Evolutionary conservation across 192 early-diverging fungal species (phyloP).

Genomic region (Gaertneriomyces sp.): DNA sequence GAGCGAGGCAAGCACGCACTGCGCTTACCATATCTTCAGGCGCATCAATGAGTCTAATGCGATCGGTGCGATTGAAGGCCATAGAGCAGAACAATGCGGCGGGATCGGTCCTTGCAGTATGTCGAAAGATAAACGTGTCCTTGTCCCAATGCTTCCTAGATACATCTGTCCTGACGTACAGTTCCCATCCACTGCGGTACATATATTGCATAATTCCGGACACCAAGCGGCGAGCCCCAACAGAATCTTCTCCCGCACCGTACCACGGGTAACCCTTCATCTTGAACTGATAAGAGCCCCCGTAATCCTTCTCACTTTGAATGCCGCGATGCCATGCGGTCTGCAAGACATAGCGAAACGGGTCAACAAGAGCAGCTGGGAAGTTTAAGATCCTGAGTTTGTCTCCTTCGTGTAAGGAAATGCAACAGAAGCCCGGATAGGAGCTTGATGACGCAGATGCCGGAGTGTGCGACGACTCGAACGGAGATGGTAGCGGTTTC

Average conservation of each 20-base stretch:
- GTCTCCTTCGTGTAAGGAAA: slow-evolving; percentile 12
- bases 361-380: neutral
- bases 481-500: no score
- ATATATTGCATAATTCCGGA: slow-evolving; percentile 10
- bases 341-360: neutral
- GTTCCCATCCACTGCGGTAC: slow-evolving; percentile 8
- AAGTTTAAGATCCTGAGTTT: slow-evolving; percentile 9
- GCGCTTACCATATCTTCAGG: neutral
- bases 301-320: neutral
- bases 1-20: neutral
- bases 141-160: slow-evolving; percentile 12
- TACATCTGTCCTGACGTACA: slow-evolving; percentile 1
- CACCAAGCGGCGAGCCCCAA: slow-evolving; percentile 1
- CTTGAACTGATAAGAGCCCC: slow-evolving; percentile 7
- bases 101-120: neutral
- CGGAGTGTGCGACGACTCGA: no score
- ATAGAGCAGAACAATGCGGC: slow-evolving; percentile 3
- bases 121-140: slow-evolving; percentile 13
- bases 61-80: slow-evolving; percentile 16
- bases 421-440: neutral
- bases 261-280: slow-evolving; percentile 14
- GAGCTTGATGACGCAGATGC: no score
- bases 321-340: neutral
- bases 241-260: slow-evolving; percentile 6
- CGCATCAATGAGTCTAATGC: slow-evolving; percentile 9